These are phyloP conservation scores for Phialophora verrucosa DNA, from an alignment of 2,329 filamentous ascomycete species.

Conservation along the genomic window DNA sequence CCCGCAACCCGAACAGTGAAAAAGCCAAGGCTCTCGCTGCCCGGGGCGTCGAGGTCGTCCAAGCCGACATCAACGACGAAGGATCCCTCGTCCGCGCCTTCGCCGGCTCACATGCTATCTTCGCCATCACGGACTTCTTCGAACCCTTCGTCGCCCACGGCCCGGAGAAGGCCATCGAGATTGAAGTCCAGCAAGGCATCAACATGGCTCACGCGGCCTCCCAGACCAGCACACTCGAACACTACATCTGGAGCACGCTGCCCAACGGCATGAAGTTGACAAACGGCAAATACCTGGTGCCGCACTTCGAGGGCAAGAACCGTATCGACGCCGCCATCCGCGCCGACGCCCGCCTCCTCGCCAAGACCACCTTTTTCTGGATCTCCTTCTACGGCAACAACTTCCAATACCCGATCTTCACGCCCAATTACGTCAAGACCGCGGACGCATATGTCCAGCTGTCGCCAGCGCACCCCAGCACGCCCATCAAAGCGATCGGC, in stretches of 20 bases:
- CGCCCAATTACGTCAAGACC: slow-evolving; percentile 38
- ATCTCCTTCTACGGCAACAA: slow-evolving; percentile 48
- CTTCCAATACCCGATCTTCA: slow-evolving; percentile 41
- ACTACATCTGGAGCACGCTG: slow-evolving; percentile 56
- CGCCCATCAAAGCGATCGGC: slow-evolving; percentile 43
- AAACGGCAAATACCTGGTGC: slow-evolving; percentile 44
- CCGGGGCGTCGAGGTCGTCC: slow-evolving; percentile 30
- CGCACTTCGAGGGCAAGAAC: slow-evolving; percentile 54
- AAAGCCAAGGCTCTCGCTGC: slow-evolving; percentile 34
- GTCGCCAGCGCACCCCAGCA: slow-evolving; percentile 38
- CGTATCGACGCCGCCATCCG: slow-evolving; percentile 51
- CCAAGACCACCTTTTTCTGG: slow-evolving; percentile 52
- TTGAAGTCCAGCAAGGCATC: slow-evolving; percentile 50
- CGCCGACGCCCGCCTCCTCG: slow-evolving; percentile 41
- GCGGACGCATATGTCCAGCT: slow-evolving; percentile 44
- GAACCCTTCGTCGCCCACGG: slow-evolving; percentile 43
- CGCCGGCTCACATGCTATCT: slow-evolving; percentile 41
- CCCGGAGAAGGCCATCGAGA: slow-evolving; percentile 44
- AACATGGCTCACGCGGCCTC: slow-evolving; percentile 53
- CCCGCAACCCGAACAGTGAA: slow-evolving; percentile 41
- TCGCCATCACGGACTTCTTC: slow-evolving; percentile 52
- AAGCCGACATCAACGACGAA: slow-evolving; percentile 31
- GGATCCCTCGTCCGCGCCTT: slow-evolving; percentile 27
- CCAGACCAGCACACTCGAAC: slow-evolving; percentile 46
- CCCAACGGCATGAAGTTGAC: slow-evolving; percentile 46